Base-by-base conservation (phyloP, 2,329 filamentous ascomycete genomes). In the Fusarium succisae region DNA sequence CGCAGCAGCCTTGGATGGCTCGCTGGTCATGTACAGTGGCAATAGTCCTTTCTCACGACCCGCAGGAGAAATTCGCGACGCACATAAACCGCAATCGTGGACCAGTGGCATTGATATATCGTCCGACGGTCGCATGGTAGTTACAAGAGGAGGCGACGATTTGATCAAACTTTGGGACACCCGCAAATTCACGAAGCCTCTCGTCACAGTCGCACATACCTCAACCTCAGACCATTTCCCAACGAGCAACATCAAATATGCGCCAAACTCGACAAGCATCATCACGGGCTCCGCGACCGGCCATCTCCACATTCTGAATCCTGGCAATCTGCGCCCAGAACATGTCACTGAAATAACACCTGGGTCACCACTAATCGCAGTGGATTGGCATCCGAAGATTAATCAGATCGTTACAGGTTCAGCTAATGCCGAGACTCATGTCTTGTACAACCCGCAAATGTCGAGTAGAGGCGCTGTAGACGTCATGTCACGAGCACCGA, bases 361-460 rank as follows among this genome's bases (percentile, higher is more conserved):
- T 1, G 93, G 92, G 20, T 93, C 91, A 11, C 90, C 96, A 2
- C 85, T 99, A 14, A 93, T 98, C 70, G 91, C 92, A 5, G 94
- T 97, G 32, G 87, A 93, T 71, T 99, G 96, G 96, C 96, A 99
- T 79, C 88, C 93, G 26, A 97, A 95, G 82, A 91, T 99, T 79
- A 98, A 99, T 81, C 96, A 99, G 80, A 98, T 99, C 78, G 83
- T 98, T 73, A 97, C 96, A 14, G 96, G 95, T 66, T 98, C 96
- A 51, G 94, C 94, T 59, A 98, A 98, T 79, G 91, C 92, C 64
- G 93, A 97, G 82, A 95, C 93, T 0, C 96, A 95, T 79, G 89
- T 98, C 47, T 91, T 99, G 54, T 99, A 96, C 85, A 96, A 93
- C 79, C 96, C 96, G 5, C 90, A 87, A n/a, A 91, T 91, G 76